Conservation (phyloP, 73 alveolate species). For the Symbiodinium pilosum region DNA sequence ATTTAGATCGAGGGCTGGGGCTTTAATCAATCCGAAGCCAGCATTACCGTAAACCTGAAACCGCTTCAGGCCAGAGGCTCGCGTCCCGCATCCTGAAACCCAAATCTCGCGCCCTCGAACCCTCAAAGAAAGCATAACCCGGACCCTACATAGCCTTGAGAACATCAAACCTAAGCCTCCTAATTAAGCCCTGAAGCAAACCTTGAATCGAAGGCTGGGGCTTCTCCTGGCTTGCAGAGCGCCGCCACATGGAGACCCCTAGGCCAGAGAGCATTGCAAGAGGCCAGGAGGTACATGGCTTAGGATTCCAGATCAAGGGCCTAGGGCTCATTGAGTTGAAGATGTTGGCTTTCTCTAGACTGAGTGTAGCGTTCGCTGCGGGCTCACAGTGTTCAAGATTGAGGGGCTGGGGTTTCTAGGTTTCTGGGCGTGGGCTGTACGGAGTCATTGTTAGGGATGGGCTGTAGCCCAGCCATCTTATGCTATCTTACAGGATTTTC, state of each 20-base stretch:
- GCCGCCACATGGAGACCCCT: no score
- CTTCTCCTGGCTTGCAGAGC: no score
- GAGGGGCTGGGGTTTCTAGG: not conserved
- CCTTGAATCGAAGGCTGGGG: no score
- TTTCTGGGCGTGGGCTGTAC: not conserved
- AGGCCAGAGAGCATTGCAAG: not conserved
- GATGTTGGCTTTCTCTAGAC: no score
- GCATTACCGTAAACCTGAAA: not conserved
- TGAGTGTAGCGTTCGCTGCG: no score
- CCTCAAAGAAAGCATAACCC: not conserved
- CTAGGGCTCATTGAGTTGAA: not conserved
- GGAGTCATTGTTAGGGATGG: not conserved
- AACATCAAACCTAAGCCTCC: not conserved
- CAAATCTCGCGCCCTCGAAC: not conserved
- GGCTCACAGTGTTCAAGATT: not conserved
- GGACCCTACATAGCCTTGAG: not conserved
- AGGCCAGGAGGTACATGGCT: not conserved
- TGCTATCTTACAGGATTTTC: no score
- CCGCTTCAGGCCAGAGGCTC: not conserved
- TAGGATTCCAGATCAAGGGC: not conserved
- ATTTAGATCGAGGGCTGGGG: no score
- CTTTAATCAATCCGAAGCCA: not conserved
- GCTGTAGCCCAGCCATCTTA: no score
- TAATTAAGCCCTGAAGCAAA: not conserved
- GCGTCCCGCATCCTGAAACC: not conserved